Evolutionary conservation across 2,329 filamentous ascomycete species (phyloP).

Genomic region (Cercospora beticola): DNA sequence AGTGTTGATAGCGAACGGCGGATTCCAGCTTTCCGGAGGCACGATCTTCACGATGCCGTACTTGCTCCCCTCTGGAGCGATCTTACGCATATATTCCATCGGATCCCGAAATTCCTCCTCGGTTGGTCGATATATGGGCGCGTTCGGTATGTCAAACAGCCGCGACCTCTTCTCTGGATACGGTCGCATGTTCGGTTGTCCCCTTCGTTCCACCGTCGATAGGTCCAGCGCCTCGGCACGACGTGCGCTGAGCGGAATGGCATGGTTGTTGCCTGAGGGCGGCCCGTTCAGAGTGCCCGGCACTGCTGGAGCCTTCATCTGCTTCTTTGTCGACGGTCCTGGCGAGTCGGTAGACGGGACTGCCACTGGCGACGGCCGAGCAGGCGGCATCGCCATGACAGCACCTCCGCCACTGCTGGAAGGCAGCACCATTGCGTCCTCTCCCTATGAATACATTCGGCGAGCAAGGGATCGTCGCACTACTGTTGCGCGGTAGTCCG

Average conservation of each 20-base stretch:
- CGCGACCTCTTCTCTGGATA: constrained; percentile 56
- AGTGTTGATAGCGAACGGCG: constrained; percentile 92
- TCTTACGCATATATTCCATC: constrained; percentile 89
- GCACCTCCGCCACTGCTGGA: constrained; percentile 27
- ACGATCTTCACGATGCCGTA: constrained; percentile 96
- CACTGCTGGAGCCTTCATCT: constrained; percentile 24
- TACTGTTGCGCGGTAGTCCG: not conserved
- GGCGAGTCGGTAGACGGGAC: constrained; percentile 17
- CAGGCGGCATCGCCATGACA: constrained; percentile 13
- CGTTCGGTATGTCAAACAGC: constrained; percentile 82
- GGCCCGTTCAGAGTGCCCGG: constrained; percentile 39
- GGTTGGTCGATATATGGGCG: constrained; percentile 85
- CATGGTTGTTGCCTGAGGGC: constrained; percentile 42
- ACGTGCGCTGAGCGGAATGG: constrained; percentile 63
- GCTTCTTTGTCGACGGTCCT: constrained; percentile 25
- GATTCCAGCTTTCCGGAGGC: constrained; percentile 90
- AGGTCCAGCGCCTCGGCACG: constrained; percentile 73
- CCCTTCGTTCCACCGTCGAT: constrained; percentile 85
- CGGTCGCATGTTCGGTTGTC: constrained; percentile 71
- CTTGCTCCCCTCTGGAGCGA: constrained; percentile 77
- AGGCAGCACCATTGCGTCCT: constrained; percentile 33
- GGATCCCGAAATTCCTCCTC: constrained; percentile 95
- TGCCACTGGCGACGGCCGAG: constrained; percentile 22
- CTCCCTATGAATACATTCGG: constrained; percentile 11
- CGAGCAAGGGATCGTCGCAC: not conserved